Conservation (phyloP, 345 rosid genomes). For the Laguncularia racemosa region DNA sequence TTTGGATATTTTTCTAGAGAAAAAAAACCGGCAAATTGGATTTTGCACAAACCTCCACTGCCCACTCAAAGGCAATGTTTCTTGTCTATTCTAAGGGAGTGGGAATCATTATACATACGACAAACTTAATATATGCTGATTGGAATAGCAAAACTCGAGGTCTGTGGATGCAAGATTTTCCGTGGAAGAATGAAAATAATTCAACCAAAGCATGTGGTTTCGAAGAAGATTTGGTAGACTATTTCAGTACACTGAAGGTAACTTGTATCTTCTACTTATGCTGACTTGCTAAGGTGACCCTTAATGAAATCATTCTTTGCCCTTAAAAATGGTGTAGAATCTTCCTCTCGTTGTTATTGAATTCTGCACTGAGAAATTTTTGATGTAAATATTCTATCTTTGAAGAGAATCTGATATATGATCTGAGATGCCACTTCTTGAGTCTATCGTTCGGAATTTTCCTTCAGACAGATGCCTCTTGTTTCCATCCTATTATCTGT, state of each 20-base stretch:
- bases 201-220: conserved; percentile 44
- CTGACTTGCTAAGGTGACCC: too few species aligned
- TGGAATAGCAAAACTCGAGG: conserved; percentile 99
- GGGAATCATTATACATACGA: conserved; percentile 81
- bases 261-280: too few species aligned
- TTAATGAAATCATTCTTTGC: too few species aligned
- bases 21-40: conserved; percentile 77
- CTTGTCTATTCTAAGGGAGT: conserved; percentile 81
- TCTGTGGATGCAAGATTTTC: conserved; percentile 99
- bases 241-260: conserved; percentile 81
- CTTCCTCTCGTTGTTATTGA: too few species aligned
- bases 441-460: too few species aligned
- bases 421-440: too few species aligned
- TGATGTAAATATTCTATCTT: too few species aligned
- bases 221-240: conserved; percentile 78
- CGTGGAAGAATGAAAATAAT: conserved; percentile 72
- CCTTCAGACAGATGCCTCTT: too few species aligned
- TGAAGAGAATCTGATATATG: too few species aligned
- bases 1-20: conserved; percentile 35
- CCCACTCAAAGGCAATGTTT: conserved; percentile 89
- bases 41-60: conserved; percentile 79
- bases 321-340: too few species aligned
- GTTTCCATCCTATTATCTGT: too few species aligned
- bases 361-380: too few species aligned
- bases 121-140: conserved; percentile 81